A percentile compares a stretch with the other conserved stretches of the same genome.
These are phyloP conservation scores for Barnettozyma populi DNA, from an alignment of 805 yeast genomes.

Conservation along the genomic window DNA sequence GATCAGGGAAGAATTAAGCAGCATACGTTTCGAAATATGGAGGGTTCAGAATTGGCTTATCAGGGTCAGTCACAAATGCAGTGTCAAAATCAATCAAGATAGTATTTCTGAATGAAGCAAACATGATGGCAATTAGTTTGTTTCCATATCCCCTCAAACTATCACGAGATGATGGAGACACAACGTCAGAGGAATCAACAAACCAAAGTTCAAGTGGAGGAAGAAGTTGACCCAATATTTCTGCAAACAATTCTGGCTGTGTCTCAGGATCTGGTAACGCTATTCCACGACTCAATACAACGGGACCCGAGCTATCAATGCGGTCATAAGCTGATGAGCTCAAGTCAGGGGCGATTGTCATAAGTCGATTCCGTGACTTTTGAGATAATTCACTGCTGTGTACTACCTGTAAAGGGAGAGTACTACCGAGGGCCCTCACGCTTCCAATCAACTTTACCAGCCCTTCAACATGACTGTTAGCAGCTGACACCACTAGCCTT, in stretches of 20 bases:
- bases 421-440: conserved; percentile 30
- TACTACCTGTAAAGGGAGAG: conserved; percentile 36
- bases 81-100: conserved; percentile 49
- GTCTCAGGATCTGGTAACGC: background rate
- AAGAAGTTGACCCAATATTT: conserved; percentile 14
- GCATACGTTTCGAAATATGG: conserved; percentile 29
- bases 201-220: conserved; percentile 38
- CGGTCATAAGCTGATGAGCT: conserved; percentile 9
- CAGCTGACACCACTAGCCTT: conserved; percentile 30
- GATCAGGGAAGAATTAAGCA: conserved; percentile 42
- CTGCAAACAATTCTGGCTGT: background rate
- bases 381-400: conserved; percentile 31
- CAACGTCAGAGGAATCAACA: conserved; percentile 26
- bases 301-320: conserved; percentile 9
- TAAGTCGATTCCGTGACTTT: conserved; percentile 27
- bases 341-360: conserved; percentile 28
- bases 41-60: conserved; percentile 29
- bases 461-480: conserved; percentile 25
- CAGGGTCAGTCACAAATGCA: conserved; percentile 36
- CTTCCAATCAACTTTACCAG: conserved; percentile 34
- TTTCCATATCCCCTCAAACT: conserved; percentile 37
- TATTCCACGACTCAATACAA: conserved; percentile 4
- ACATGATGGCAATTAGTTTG: conserved; percentile 43
- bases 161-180: conserved; percentile 15
- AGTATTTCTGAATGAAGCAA: conserved; percentile 43